A percentile compares a stretch with the other conserved stretches of the same genome.
Conservation (phyloP, 2,329 filamentous ascomycete species). For the Triangularia setosa region DNA sequence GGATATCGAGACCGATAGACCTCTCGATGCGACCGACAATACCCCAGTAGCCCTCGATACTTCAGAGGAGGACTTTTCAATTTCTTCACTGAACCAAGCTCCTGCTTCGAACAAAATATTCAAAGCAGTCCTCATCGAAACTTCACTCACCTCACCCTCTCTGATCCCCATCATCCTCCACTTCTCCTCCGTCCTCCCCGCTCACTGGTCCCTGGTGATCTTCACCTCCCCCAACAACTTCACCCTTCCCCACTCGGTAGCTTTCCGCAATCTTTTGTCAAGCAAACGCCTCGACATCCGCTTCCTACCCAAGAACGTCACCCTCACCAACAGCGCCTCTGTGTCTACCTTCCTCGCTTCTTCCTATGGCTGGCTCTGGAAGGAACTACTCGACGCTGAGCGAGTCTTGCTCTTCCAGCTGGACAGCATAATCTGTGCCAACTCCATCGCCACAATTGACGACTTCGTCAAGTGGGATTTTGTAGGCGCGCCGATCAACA, state of each 20-base stretch:
- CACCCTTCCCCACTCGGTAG: not conserved
- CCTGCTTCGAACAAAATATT: not conserved
- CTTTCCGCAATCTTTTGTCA: not conserved
- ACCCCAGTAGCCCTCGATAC: not conserved
- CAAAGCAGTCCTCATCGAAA: slow-evolving; percentile 2
- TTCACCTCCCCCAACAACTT: slow-evolving; percentile 2
- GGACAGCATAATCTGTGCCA: slow-evolving; percentile 4
- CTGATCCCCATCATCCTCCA: not conserved
- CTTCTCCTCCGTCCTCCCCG: not conserved
- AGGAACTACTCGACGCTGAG: not conserved
- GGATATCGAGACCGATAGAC: not conserved
- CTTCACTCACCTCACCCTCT: not conserved
- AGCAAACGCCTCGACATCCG: not conserved
- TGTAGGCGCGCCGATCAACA: not conserved
- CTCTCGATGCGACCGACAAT: not conserved
- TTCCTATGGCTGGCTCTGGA: not conserved
- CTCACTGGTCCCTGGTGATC: not conserved
- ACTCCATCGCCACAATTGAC: not conserved
- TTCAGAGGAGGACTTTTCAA: not conserved
- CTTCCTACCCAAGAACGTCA: not conserved
- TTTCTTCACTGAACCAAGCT: not conserved
- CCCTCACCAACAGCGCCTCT: not conserved
- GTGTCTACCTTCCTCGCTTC: not conserved
- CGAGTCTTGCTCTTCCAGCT: not conserved
- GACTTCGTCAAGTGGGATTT: not conserved